A percentile compares a stretch with the other conserved stretches of the same genome.
Evolutionary conservation across 176 grass and related monocot species (phyloP).

Genomic region (Zea mays): DNA sequence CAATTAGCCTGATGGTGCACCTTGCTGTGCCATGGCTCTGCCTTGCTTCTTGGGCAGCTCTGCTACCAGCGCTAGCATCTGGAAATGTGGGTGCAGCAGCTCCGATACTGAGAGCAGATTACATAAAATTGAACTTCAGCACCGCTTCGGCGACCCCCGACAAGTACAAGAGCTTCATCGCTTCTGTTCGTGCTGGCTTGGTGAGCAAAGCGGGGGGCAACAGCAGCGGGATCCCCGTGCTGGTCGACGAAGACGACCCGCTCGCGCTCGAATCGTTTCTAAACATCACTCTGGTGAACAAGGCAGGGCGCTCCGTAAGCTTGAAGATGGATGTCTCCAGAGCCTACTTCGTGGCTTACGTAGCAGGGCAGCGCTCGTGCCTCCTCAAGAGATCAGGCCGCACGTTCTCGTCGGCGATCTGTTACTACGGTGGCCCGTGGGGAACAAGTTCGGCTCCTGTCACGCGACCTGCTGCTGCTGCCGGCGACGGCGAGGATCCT

Average conservation of each 20-base stretch:
- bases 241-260: not conserved
- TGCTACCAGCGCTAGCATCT: not conserved
- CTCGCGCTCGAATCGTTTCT: not conserved
- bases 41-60: not conserved
- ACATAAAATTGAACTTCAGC: not conserved
- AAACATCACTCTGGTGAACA: not conserved
- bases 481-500: too few species aligned
- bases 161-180: not conserved
- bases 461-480: too few species aligned
- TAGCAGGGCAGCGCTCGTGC: not conserved
- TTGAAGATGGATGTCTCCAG: not conserved
- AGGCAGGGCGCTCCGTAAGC: not conserved
- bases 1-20: not conserved
- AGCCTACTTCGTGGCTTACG: not conserved
- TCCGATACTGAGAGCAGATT: not conserved
- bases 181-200: not conserved
- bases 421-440: not conserved
- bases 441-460: too few species aligned
- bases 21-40: not conserved
- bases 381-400: not conserved
- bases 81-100: not conserved
- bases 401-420: not conserved
- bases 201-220: not conserved
- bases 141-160: not conserved
- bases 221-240: not conserved